These are phyloP conservation scores for Tulasnella sp. DNA, from an alignment of 768 basidiomycete genomes.

Conservation along the genomic window DNA sequence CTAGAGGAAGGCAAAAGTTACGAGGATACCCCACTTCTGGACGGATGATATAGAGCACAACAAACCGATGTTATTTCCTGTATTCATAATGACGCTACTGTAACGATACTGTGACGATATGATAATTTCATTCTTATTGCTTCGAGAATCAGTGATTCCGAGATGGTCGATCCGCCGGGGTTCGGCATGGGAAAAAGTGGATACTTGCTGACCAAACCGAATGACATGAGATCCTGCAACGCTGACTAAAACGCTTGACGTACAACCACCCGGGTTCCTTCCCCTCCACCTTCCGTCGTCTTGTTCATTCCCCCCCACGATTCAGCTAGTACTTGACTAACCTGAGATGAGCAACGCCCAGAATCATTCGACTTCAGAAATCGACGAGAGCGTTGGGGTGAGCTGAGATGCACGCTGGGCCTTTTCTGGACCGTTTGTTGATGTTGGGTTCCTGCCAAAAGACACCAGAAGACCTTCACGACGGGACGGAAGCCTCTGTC, in stretches of 20 bases:
- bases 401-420: not conserved
- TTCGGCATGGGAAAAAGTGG: not conserved
- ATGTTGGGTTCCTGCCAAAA: not conserved
- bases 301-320: constrained; percentile 2
- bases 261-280: not conserved
- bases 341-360: not conserved
- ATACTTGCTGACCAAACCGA: not conserved
- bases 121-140: not conserved
- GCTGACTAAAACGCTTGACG: not conserved
- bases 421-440: not conserved
- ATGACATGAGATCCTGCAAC: not conserved
- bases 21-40: not conserved
- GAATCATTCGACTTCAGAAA: not conserved
- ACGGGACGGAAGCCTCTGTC: not conserved
- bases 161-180: not conserved
- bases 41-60: not conserved
- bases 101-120: not conserved
- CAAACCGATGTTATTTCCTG: constrained; percentile 3
- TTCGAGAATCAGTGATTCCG: not conserved
- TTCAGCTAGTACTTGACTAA: not conserved
- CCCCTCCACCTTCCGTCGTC: not conserved
- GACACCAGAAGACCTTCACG: constrained; percentile 4
- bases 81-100: not conserved
- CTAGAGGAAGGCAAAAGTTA: no score
- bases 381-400: constrained; percentile 17